Evolutionary conservation across 116 monocot species (phyloP), one percentile per base, ranked within the genome.

Genomic region (Iris pallida): DNA sequence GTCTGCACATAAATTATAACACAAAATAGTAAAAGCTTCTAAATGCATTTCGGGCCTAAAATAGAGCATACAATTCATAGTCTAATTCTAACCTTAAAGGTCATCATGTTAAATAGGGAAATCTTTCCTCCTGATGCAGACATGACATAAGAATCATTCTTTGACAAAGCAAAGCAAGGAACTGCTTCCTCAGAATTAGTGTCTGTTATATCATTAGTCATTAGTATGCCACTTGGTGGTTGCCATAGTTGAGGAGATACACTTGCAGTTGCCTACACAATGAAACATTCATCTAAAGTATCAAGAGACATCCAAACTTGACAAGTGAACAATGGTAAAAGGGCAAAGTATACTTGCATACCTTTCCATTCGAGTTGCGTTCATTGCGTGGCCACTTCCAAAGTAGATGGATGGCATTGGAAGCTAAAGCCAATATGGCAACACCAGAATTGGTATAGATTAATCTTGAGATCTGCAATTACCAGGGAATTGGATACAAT

Each of bases 321-420:
- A 51, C 7, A 51, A 51, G 4, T 9, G 13, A 51, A 51, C 11
- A 51, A 51, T 51, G 13, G 13, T 9, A 51, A 1, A 51, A 51
- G 13, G 7, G 9, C 5, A 48, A 6, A 48, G 47, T 5, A 5
- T 9, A n/a, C 16, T 46, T 20, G 2, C 5, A 56, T 57, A 90
- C 94, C 90, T 94, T 90, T 53, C 83, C 87, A 60, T 44, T 69
- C 9, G 67, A 18, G 68, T 86, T 85, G 1, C 83, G 77, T 10
- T 94, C 90, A 83, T 79, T 87, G 9, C 79, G 78, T 5, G 80
- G 79, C 94, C 94, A 94, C 75, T 94, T 90, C 94, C 94, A 94
- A 9, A 94, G 85, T 18, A 85, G 76, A 77, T 94, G 94, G 53
- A 90, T 71, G 4, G 87, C 94, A 77, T 87, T 90, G 15, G 90